Conservation (phyloP, 2,329 filamentous ascomycete genomes). For the Phaeoacremonium minimum region DNA sequence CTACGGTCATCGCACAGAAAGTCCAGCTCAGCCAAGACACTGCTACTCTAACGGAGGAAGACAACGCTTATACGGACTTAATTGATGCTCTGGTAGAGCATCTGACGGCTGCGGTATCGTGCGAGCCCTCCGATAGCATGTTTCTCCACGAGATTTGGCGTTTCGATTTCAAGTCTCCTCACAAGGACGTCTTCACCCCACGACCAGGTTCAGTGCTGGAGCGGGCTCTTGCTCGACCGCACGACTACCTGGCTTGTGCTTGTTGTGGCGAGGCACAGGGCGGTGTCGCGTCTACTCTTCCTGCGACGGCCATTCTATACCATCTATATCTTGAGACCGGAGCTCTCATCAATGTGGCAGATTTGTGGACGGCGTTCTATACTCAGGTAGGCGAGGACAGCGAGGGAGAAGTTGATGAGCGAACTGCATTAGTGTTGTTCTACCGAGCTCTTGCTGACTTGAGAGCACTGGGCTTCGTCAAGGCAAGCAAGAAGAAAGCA, state of each 20-base stretch:
- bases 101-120: constrained; percentile 32
- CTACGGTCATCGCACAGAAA: constrained; percentile 76
- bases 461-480: constrained; percentile 80
- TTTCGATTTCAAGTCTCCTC: constrained; percentile 67
- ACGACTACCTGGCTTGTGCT: constrained; percentile 72
- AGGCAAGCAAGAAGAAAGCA: constrained; percentile 82
- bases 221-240: constrained; percentile 65
- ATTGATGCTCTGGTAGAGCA: constrained; percentile 52
- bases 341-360: constrained; percentile 70
- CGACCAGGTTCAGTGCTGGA: constrained; percentile 67
- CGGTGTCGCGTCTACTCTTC: constrained; percentile 56
- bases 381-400: constrained; percentile 50
- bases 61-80: constrained; percentile 64
- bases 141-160: constrained; percentile 70
- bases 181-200: constrained; percentile 71
- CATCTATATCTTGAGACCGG: constrained; percentile 77
- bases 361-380: constrained; percentile 75
- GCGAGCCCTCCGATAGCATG: constrained; percentile 36
- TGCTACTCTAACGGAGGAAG: constrained; percentile 64
- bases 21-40: constrained; percentile 76
- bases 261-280: constrained; percentile 55
- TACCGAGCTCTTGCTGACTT: constrained; percentile 84
- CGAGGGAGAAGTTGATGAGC: constrained; percentile 41
- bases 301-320: constrained; percentile 70
- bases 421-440: constrained; percentile 67